phyloP scores from a whole-genome alignment of 495 filamentous ascomycete species.

The Penicillium paxilli region DNA sequence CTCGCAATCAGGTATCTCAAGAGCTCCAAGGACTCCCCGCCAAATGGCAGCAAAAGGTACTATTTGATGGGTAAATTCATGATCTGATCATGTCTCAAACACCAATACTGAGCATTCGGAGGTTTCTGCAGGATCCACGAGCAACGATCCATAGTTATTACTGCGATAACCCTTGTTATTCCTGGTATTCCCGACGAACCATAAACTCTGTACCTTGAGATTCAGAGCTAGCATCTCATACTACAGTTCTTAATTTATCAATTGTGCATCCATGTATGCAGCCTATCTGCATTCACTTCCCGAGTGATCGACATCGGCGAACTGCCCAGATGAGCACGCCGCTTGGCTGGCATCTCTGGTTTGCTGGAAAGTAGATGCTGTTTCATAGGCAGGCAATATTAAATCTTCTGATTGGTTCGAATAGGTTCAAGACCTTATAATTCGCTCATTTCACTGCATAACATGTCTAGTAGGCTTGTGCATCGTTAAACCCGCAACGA shows the following conservation, averaged over 20 bases:
- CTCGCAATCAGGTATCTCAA: neutral
- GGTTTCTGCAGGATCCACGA: no score
- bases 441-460: constrained; percentile 7
- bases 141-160: no score
- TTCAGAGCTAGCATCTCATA: no score
- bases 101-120: no score
- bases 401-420: neutral
- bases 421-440: neutral
- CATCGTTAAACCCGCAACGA: constrained; percentile 9
- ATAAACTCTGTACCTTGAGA: no score
- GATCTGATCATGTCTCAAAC: neutral
- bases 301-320: neutral
- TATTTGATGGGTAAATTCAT: neutral
- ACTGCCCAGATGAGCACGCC: constrained; percentile 1
- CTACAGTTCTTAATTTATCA: no score
- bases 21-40: neutral
- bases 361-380: neutral
- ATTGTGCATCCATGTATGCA: constrained; percentile 2
- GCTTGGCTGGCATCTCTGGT: constrained; percentile 1
- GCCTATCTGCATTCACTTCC: neutral
- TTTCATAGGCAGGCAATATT: neutral
- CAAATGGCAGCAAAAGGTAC: neutral
- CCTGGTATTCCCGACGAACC: no score
- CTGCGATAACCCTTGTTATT: neutral
- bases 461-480: neutral